Evolutionary conservation across 1,139 yeast genomes (phyloP).

Genomic region (Suhomyces wounanorum): DNA sequence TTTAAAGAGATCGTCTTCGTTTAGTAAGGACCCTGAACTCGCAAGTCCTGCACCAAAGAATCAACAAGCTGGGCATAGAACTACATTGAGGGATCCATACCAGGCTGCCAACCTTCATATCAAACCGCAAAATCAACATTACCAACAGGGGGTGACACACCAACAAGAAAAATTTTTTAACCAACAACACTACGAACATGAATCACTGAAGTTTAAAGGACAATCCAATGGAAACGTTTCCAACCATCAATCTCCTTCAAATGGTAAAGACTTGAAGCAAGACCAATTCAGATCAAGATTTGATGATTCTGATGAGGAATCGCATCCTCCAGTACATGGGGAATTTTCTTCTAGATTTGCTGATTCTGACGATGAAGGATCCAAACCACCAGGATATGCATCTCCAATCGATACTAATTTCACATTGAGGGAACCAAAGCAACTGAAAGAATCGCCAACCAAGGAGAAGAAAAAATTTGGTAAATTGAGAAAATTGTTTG

Average conservation of each 20-base stretch:
- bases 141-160: conserved; percentile 1
- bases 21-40: conserved; percentile 40
- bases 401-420: conserved; percentile 11
- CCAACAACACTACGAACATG: background rate
- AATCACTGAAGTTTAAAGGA: conserved; percentile 5
- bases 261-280: background rate
- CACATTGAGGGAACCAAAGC: conserved; percentile 18
- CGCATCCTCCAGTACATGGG: conserved; percentile 10
- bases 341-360: conserved; percentile 21
- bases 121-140: conserved; percentile 6
- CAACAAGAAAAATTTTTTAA: conserved; percentile 5
- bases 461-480: conserved; percentile 52
- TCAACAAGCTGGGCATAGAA: conserved; percentile 12
- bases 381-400: conserved; percentile 2
- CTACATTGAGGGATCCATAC: conserved; percentile 19
- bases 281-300: conserved; percentile 46
- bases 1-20: conserved; percentile 53
- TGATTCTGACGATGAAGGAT: conserved; percentile 27
- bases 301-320: conserved; percentile 54
- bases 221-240: background rate
- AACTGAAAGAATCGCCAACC: conserved; percentile 8
- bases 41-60: background rate
- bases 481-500: conserved; percentile 63
- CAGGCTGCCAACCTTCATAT: background rate
- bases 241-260: background rate